These are phyloP conservation scores for Phyllosticta citrichinensis DNA, from an alignment of 2,329 filamentous ascomycete species.

Conservation along the genomic window DNA sequence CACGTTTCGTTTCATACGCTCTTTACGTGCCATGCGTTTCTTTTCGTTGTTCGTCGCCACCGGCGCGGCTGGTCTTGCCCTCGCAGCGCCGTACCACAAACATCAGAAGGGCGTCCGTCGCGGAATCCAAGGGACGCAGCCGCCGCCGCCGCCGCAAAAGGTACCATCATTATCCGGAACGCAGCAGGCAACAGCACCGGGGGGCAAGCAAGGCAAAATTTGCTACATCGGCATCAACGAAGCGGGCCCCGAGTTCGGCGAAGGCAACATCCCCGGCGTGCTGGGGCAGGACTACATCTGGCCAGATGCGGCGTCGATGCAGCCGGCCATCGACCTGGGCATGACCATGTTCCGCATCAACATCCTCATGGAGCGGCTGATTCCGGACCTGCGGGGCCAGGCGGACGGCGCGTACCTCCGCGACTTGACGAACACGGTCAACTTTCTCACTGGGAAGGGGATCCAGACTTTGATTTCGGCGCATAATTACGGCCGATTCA, in stretches of 20 bases:
- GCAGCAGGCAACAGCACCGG: background rate
- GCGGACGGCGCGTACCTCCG: constrained; percentile 34
- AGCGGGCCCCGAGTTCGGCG: constrained; percentile 56
- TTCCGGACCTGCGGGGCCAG: constrained; percentile 40
- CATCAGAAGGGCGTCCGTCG: background rate
- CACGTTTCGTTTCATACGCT: background rate
- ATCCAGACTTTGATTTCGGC: constrained; percentile 40
- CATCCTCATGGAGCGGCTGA: constrained; percentile 49
- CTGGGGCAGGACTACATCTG: constrained; percentile 54
- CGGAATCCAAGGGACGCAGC: background rate
- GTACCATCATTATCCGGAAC: background rate
- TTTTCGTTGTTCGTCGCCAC: constrained; percentile 13
- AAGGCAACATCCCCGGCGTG: constrained; percentile 44
- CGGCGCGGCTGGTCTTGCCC: constrained; percentile 13
- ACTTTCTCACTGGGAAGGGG: constrained; percentile 39
- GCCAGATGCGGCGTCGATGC: constrained; percentile 41
- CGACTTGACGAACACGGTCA: constrained; percentile 33
- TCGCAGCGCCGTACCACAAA: constrained; percentile 12
- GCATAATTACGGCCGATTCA: constrained; percentile 43
- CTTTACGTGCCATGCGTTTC: constrained; percentile 14
- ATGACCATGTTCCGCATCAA: constrained; percentile 50
- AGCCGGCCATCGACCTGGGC: constrained; percentile 42
- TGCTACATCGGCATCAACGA: constrained; percentile 41
- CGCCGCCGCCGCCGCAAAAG: background rate
- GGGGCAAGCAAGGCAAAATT: constrained; percentile 2